Percentiles rank a stretch among this genome's conserved stretches.
These are phyloP conservation scores for Nemania bipapillata DNA, from an alignment of 2,329 filamentous ascomycete species.

Conservation along the genomic window DNA sequence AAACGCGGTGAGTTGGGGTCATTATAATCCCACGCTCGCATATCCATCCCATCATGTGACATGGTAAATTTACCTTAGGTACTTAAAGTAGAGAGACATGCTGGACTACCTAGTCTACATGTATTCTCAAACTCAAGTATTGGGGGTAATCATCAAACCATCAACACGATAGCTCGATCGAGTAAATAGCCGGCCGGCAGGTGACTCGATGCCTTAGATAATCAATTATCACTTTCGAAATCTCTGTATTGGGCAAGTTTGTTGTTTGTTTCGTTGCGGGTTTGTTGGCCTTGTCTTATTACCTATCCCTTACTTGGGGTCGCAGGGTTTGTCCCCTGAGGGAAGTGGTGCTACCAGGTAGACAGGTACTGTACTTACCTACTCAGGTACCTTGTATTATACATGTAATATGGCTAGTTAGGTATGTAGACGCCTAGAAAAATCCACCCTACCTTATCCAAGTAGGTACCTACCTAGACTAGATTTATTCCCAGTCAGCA, in stretches of 20 bases:
- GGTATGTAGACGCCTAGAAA: too few species aligned
- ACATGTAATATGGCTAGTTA: too few species aligned
- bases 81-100: not conserved
- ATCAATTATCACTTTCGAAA: not conserved
- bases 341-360: slow-evolving; percentile 1
- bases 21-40: slow-evolving; percentile 22
- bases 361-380: not conserved
- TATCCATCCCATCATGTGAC: slow-evolving; percentile 39
- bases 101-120: too few species aligned
- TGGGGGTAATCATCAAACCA: not conserved
- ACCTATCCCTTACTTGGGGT: slow-evolving; percentile 2
- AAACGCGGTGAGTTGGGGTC: not conserved
- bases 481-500: too few species aligned
- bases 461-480: too few species aligned
- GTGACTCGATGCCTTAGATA: not conserved
- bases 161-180: not conserved
- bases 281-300: not conserved
- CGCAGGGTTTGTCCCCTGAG: not conserved
- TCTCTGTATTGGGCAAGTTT: not conserved
- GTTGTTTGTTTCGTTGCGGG: not conserved
- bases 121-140: not conserved
- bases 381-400: not conserved
- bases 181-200: not conserved
- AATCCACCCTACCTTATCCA: too few species aligned
- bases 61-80: not conserved